Evolutionary conservation across 495 filamentous ascomycete genomes (phyloP).

Genomic region (Choiromyces venosus): DNA sequence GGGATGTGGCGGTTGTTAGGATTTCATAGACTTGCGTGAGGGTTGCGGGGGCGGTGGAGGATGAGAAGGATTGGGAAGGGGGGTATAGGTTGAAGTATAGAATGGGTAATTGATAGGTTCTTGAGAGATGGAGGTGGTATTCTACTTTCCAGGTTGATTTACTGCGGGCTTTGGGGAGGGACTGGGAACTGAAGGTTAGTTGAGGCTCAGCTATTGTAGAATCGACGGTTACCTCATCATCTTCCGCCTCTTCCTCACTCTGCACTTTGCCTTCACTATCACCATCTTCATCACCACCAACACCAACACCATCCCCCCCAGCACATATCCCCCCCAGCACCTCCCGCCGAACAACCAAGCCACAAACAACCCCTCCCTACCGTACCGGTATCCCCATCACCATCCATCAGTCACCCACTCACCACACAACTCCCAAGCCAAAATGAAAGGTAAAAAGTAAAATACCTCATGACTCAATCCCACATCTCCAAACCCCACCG

Average conservation of each 20-base stretch:
- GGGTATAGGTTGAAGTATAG: conserved; percentile 28
- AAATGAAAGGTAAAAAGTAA: too few species aligned
- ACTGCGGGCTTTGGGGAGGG: too few species aligned
- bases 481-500: not conserved
- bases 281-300: not conserved
- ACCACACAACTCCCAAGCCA: not conserved
- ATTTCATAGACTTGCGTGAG: conserved; percentile 19
- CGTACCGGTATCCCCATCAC: too few species aligned
- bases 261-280: too few species aligned
- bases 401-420: not conserved
- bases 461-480: not conserved
- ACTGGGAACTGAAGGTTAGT: too few species aligned
- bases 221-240: not conserved
- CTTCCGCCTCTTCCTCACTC: not conserved
- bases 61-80: too few species aligned
- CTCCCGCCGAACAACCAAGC: not conserved
- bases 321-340: not conserved
- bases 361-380: not conserved
- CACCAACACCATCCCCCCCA: not conserved
- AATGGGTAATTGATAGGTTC: conserved; percentile 20
- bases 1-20: conserved; percentile 15
- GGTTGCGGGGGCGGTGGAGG: not conserved
- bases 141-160: conserved; percentile 16
- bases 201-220: not conserved
- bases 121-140: conserved; percentile 32